phyloP scores from a whole-genome alignment of 208 protist species.

The Crithidia sp. region DNA sequence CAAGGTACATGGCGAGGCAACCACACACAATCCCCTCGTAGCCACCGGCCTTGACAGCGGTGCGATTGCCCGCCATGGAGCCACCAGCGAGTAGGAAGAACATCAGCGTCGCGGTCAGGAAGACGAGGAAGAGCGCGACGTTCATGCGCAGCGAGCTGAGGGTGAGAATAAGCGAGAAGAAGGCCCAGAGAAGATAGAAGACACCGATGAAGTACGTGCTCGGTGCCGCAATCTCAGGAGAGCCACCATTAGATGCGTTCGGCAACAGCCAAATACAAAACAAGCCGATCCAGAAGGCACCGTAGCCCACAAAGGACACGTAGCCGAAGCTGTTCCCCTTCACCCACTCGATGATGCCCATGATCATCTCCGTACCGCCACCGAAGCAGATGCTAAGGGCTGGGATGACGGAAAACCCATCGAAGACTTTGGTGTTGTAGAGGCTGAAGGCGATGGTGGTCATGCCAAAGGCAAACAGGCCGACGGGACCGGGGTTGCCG shows the following conservation, averaged over 20 bases:
- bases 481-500: slow-evolving; percentile 40
- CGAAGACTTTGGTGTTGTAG: slow-evolving; percentile 41
- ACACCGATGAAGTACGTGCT: slow-evolving; percentile 15
- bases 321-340: slow-evolving; percentile 53
- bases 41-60: slow-evolving; percentile 29
- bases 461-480: slow-evolving; percentile 58
- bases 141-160: slow-evolving; percentile 23
- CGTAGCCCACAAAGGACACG: slow-evolving; percentile 41
- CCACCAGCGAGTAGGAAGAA: slow-evolving; percentile 22
- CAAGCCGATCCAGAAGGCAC: slow-evolving; percentile 51
- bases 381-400: slow-evolving; percentile 51
- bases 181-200: slow-evolving; percentile 21
- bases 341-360: slow-evolving; percentile 49
- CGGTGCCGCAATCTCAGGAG: background rate
- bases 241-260: background rate
- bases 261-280: slow-evolving; percentile 42
- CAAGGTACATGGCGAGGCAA: slow-evolving; percentile 45
- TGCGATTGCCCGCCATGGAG: slow-evolving; percentile 17
- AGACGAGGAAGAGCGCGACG: slow-evolving; percentile 27
- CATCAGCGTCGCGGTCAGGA: slow-evolving; percentile 25
- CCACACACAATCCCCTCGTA: slow-evolving; percentile 54
- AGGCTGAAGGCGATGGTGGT: slow-evolving; percentile 55
- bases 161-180: slow-evolving; percentile 24
- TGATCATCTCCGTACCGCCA: slow-evolving; percentile 50
- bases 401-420: slow-evolving; percentile 27